Percentiles rank a stretch among this genome's conserved stretches.
phyloP scores from a whole-genome alignment of 176 grass and related monocot species.

The Zizania latifolia region DNA sequence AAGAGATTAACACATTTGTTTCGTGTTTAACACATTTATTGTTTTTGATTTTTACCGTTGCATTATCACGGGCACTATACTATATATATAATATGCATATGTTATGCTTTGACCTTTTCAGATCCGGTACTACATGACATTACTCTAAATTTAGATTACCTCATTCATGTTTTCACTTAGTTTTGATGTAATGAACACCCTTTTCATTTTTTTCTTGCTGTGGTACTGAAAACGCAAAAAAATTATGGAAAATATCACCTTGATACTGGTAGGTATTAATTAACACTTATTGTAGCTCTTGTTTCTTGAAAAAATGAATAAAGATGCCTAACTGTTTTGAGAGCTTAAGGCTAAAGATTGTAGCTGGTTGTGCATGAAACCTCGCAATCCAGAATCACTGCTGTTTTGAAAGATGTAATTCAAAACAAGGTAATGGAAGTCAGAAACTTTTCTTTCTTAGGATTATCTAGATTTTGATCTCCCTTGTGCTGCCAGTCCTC shows the following conservation, averaged over 20 bases:
- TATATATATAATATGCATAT: no score
- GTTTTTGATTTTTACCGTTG: no score
- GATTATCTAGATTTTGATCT: background rate
- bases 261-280: background rate
- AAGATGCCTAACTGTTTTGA: background rate
- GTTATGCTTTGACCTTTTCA: background rate
- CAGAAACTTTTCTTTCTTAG: background rate
- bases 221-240: no score
- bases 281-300: background rate
- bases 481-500: background rate
- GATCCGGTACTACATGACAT: background rate
- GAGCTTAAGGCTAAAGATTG: background rate
- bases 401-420: constrained; percentile 99
- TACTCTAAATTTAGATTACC: background rate
- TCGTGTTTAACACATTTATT: no score
- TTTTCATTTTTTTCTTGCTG: background rate
- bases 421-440: constrained; percentile 84
- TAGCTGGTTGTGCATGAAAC: background rate
- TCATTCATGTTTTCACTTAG: background rate
- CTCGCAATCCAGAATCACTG: constrained; percentile 56
- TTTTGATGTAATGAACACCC: background rate
- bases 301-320: background rate
- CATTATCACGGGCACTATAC: no score
- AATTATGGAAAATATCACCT: background rate
- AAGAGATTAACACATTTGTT: no score